Base-by-base conservation (phyloP, 805 yeast genomes). In the Danielia oregonensis region DNA sequence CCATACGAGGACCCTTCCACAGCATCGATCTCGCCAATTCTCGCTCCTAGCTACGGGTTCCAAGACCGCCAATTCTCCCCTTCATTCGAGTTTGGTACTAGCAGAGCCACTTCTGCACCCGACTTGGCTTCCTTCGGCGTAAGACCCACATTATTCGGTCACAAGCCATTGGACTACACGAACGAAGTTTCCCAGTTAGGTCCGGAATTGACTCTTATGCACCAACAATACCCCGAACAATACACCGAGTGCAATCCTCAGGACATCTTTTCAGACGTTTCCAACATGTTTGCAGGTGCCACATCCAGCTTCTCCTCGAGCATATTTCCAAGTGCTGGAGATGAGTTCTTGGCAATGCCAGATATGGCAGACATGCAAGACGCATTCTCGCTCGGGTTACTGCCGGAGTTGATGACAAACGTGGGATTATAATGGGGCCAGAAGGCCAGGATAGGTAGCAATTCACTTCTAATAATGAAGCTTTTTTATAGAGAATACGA, bases 91-190 rank as follows among this genome's bases (percentile, higher is more conserved):
- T 26, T 46, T 16, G 28, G 14, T 8, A 37, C 42, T 17, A 29
- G 36, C 21, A 45, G 54, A 2, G 51, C 52, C 17, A 36, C 42
- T 8, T 47, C 52, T 1, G 49, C 38, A 10, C 54, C 54, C 13
- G 48, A 46, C 49, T 33, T 50, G 34, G 37, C 34, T 26, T 26
- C 27, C 24, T 40, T 16, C 25, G 33, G 26, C 21, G 28, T 25
- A 15, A 14, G 19, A 17, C 36, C 42, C n/a, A 17, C 46, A 4
- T 31, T 43, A n/a, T 43, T 43, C 26, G 35, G 24, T 10, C 40
- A 35, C 21, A 41, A 35, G 29, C 29, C 35, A 4, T 8, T 31
- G 30, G 30, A 26, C 26, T 18, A 19, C 22, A 19, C 9, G 22
- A 9, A 19, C 22, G 22, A 7, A 9, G 22, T 19, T 19, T 9